Percentiles rank a stretch among this genome's conserved stretches.
phyloP scores from a whole-genome alignment of 2,329 filamentous ascomycete species.

The Aquanectria penicillioides region DNA sequence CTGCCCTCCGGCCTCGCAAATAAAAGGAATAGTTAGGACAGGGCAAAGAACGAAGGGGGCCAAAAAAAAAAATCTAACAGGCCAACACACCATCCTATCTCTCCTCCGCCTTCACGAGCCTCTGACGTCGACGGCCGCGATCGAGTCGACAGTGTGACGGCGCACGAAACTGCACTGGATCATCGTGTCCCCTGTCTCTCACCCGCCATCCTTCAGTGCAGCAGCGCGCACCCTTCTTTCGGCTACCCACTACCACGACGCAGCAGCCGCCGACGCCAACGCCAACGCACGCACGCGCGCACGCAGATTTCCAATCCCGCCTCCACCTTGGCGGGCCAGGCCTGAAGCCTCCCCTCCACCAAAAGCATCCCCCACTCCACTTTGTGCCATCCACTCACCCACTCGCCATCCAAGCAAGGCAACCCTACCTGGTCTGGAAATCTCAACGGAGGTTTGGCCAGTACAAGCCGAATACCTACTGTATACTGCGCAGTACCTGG shows the following conservation, averaged over 20 bases:
- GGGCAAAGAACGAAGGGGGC: too few relatives aligned
- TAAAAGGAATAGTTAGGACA: too few relatives aligned
- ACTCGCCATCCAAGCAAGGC: not conserved
- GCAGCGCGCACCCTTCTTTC: conserved; percentile 11
- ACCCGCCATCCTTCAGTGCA: not conserved
- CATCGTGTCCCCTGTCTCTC: conserved; percentile 3
- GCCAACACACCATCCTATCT: too few relatives aligned
- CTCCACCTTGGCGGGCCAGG: conserved; percentile 24
- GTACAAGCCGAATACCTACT: not conserved
- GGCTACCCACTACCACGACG: conserved; percentile 9
- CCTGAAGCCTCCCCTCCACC: conserved; percentile 13
- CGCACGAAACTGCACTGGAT: not conserved
- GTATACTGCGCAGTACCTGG: conserved; percentile 10
- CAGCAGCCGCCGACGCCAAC: conserved; percentile 17
- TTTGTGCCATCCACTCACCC: not conserved
- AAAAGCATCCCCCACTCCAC: conserved; percentile 29
- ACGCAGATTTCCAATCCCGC: conserved; percentile 38
- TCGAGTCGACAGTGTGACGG: not conserved
- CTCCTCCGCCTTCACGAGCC: too few relatives aligned
- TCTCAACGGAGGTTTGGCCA: not conserved
- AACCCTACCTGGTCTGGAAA: conserved; percentile 3
- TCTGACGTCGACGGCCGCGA: conserved; percentile 8
- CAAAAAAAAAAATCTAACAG: too few relatives aligned
- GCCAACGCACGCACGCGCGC: conserved; percentile 25
- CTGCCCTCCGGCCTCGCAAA: too few relatives aligned